These are phyloP conservation scores for Rhizophagus clarus DNA, from an alignment of 192 early-diverging fungal genomes.

Conservation along the genomic window DNA sequence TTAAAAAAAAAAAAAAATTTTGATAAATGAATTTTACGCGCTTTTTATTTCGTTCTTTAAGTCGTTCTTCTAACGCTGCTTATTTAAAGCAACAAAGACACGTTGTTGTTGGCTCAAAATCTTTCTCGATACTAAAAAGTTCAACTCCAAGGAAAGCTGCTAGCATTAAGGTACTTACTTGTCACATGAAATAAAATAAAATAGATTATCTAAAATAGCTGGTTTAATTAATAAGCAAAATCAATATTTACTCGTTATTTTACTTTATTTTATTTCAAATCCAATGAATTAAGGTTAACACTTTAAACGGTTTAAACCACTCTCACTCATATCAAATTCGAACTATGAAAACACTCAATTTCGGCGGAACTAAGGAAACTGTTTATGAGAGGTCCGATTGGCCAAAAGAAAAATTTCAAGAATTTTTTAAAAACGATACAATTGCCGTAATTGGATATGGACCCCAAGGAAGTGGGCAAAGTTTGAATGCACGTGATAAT, in stretches of 20 bases:
- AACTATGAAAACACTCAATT: slow-evolving; percentile 90
- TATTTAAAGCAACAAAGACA: background rate
- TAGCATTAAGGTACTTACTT: background rate
- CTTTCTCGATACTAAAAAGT: background rate
- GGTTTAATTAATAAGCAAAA: too few relatives aligned
- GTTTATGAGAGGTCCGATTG: slow-evolving; percentile 96
- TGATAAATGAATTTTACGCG: background rate
- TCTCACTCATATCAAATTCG: slow-evolving; percentile 54
- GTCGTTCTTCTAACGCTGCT: background rate
- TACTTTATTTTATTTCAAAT: background rate
- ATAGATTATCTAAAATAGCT: background rate
- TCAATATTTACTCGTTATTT: too few relatives aligned
- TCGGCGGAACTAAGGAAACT: slow-evolving; percentile 88
- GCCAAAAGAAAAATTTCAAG: slow-evolving; percentile 86
- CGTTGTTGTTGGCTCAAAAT: background rate
- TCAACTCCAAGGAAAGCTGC: background rate
- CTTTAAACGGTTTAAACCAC: background rate
- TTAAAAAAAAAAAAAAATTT: too few relatives aligned
- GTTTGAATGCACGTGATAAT: slow-evolving; percentile 94
- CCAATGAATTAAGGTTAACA: background rate
- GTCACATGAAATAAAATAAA: background rate
- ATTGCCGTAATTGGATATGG: slow-evolving; percentile 93
- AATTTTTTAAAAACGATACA: slow-evolving; percentile 93
- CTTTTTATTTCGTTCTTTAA: background rate
- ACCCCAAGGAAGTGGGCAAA: slow-evolving; percentile 92